Conservation (phyloP, 352 stramenopile species). For the Phytophthora cryptogea region DNA sequence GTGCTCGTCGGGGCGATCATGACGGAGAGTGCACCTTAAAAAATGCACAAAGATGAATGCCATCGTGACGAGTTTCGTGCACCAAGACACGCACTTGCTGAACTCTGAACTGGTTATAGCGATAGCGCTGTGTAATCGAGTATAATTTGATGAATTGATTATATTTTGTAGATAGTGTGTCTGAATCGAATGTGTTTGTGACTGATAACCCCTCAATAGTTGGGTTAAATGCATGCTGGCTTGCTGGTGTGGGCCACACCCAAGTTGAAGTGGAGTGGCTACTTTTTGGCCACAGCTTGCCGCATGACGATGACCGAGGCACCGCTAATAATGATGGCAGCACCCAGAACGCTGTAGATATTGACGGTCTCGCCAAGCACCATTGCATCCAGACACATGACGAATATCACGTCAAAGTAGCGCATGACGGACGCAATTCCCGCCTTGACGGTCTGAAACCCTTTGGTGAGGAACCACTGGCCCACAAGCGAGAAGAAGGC, state of each 20-base stretch:
- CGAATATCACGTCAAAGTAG: conserved; percentile 76
- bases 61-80: conserved; percentile 6
- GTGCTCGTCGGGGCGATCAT: conserved; percentile 24
- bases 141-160: too few relatives aligned
- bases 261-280: neutral
- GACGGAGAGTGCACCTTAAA: neutral
- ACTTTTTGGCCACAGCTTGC: conserved; percentile 13
- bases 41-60: conserved; percentile 6
- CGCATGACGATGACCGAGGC: conserved; percentile 56
- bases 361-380: conserved; percentile 58
- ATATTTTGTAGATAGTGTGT: neutral
- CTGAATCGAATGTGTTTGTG: too few relatives aligned
- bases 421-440: conserved; percentile 70
- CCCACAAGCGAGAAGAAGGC: conserved; percentile 56
- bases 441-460: conserved; percentile 62
- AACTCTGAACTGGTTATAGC: conserved; percentile 3
- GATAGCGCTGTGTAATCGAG: neutral
- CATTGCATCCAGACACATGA: conserved; percentile 54
- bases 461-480: conserved; percentile 57
- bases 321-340: conserved; percentile 49
- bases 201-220: too few relatives aligned
- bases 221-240: too few relatives aligned
- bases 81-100: conserved; percentile 8
- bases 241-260: conserved; percentile 1
- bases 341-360: conserved; percentile 56